Evolutionary conservation across 2,329 filamentous ascomycete species (phyloP), one percentile per base, ranked within the genome.

Genomic region (Amylocarpus encephaloides): DNA sequence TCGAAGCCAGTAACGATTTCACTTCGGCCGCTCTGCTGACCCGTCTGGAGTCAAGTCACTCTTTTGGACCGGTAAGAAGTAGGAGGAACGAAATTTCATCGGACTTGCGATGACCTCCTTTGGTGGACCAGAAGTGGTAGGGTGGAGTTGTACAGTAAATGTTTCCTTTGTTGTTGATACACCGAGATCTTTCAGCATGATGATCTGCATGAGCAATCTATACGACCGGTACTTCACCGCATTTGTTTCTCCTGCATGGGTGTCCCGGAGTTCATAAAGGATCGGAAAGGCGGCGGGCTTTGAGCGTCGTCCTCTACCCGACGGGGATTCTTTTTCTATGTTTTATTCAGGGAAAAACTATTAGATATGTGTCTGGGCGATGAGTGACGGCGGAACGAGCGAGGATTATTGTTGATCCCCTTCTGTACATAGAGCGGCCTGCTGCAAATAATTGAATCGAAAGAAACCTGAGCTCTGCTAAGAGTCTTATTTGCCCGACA

Each of bases 1-100:
- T 89, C 66, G 92, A 96, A 69, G 82, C 82, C 34, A 93, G 85
- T 67, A 86, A 83, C 62, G 93, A 97, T 62, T 95, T 96, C 64
- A 95, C 92, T 0, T 91, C 87, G 26, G 91, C 91, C 12, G 89
- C 89, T 34, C 83, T 92, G 65, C 72, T 98, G 58, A 85, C 84
- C 43, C 79, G 90, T 55, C 81, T 95, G 58, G 93, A 96, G 71
- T 91, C 86, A 19, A 80, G 76, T 44, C 78, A 81, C 40, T 62
- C 62, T 7, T 52, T 62, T 50, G 59, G 54, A 5, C 62, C 58
- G 15, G 40, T 56, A 19, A 52, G 41, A 50, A 64, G 58, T 48
- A 60, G 59, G 51, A 62, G 57, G 52, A 51, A 54, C 16, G 51
- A 58, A 32, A 43, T 46, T 19, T 38, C 49, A 38, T 50, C 50